A percentile compares a stretch with the other conserved stretches of the same genome.
phyloP scores from a whole-genome alignment of 768 basidiomycete species.

The Steccherinum ochraceum region DNA sequence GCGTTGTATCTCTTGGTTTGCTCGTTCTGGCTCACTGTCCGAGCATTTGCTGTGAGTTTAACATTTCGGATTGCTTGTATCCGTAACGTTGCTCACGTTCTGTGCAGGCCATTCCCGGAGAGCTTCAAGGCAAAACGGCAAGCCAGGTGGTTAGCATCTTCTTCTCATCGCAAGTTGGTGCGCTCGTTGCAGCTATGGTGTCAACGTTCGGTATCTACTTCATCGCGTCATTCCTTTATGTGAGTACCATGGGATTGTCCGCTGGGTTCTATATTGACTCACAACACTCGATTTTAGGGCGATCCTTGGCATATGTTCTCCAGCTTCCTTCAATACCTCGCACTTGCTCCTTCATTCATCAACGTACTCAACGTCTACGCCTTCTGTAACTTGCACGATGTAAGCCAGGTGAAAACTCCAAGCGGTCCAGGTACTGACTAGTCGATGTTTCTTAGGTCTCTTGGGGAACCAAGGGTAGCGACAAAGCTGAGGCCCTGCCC shows the following conservation, averaged over 20 bases:
- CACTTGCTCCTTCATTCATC: slow-evolving; percentile 87
- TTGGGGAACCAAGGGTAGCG: slow-evolving; percentile 94
- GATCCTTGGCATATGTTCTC: slow-evolving; percentile 99
- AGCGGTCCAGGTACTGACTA: not conserved
- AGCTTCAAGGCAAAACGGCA: slow-evolving; percentile 42
- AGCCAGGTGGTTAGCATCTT: slow-evolving; percentile 50
- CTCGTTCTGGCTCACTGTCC: slow-evolving; percentile 77
- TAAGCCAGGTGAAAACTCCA: slow-evolving; percentile 31
- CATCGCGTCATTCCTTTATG: slow-evolving; percentile 78
- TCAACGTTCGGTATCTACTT: slow-evolving; percentile 91
- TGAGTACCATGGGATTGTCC: slow-evolving; percentile 31
- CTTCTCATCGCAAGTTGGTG: slow-evolving; percentile 71
- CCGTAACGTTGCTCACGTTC: not conserved
- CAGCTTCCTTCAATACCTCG: slow-evolving; percentile 87
- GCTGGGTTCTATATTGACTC: slow-evolving; percentile 2
- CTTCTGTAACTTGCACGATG: slow-evolving; percentile 94
- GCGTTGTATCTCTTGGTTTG: slow-evolving; percentile 82
- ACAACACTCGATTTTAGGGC: slow-evolving; percentile 43
- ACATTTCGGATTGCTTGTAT: not conserved
- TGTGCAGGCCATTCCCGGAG: slow-evolving; percentile 44
- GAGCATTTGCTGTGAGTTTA: slow-evolving; percentile 62
- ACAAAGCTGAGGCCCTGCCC: slow-evolving; percentile 89
- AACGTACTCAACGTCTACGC: slow-evolving; percentile 96
- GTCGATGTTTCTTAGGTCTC: slow-evolving; percentile 48
- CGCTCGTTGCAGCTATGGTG: slow-evolving; percentile 79